Evolutionary conservation across 164 flowering plant genomes (phyloP), one percentile per base, ranked within the genome.

Genomic region (Tetrastigma voinierianum): DNA sequence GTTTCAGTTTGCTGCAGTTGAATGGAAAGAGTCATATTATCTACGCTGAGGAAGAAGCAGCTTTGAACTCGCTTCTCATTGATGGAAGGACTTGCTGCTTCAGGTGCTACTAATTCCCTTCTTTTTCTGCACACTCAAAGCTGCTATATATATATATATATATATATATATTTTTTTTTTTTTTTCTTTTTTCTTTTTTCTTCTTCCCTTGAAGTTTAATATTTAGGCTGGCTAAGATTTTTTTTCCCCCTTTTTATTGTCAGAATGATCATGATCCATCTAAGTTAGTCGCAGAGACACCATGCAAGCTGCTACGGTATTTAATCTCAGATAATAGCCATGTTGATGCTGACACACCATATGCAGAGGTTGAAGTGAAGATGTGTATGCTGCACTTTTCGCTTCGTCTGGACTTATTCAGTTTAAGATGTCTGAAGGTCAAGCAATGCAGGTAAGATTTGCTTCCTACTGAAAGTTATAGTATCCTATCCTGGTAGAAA

Each of bases 251-350:
- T 66, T 67, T 52, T 62, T 69, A 8, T 67, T 32, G 73, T 32
- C 79, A 96, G 99, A 96, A 96, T 78, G 99, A 96, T 80, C 99
- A 96, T 68, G 99, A 96, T 76, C 99, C 99, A n/a, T 96, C 99
- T 18, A 96, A 88, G 82, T 78, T 96, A 60, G 79, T 93, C 25
- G 98, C 99, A 11, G 99, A 96, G 84, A 96, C 99, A 68, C 99
- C 99, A 55, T 96, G 99, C 91, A 96, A 96, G 82, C 85, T 96
- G 62, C 90, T 96, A 53, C 84, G 99, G 71, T 96, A 75, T 76
- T 73, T 96, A 74, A 87, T 96, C 59, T 57, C 81, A 11, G 94
- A 93, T 85, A 87, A 86, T 51, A 83, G 96, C 76, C 96, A 93
- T 67, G 76, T 93, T 53, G 99, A 90, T 76, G 91, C 97, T 56